phyloP scores from a whole-genome alignment of 148 eudicot species.

The Polygonum aviculare region DNA sequence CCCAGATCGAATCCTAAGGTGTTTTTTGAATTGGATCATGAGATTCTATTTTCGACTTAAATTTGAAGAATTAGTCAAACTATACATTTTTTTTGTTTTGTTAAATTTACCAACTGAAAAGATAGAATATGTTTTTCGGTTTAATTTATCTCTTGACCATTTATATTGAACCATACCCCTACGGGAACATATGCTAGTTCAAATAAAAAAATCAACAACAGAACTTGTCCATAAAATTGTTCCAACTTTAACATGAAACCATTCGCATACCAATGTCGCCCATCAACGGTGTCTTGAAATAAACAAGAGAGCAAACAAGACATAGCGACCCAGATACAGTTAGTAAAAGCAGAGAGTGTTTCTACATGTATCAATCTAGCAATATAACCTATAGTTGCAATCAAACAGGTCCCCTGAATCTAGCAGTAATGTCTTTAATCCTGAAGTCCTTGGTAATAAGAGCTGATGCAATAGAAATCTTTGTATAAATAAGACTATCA shows the following conservation, averaged over 20 bases:
- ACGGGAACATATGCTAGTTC: no score
- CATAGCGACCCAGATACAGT: neutral
- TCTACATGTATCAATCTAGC: neutral
- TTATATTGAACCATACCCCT: no score
- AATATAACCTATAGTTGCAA: slow-evolving; percentile 5
- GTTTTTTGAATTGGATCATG: no score
- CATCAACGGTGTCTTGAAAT: neutral
- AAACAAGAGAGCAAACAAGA: neutral
- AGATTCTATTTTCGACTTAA: no score
- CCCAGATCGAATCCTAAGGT: no score
- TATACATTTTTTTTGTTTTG: no score
- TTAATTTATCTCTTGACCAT: no score
- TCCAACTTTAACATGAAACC: neutral
- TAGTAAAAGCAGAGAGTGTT: neutral
- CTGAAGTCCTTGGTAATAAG: no score
- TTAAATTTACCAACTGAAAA: no score
- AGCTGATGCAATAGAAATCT: slow-evolving; percentile 6
- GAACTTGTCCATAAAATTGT: neutral
- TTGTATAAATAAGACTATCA: slow-evolving; percentile 10
- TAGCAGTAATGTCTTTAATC: neutral
- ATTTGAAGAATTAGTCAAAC: no score
- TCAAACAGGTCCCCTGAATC: slow-evolving; percentile 4
- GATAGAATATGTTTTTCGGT: no score
- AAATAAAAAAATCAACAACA: neutral
- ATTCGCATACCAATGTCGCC: neutral